Evolutionary conservation across 495 filamentous ascomycete species (phyloP).

Genomic region (Daldinia vernicosa): DNA sequence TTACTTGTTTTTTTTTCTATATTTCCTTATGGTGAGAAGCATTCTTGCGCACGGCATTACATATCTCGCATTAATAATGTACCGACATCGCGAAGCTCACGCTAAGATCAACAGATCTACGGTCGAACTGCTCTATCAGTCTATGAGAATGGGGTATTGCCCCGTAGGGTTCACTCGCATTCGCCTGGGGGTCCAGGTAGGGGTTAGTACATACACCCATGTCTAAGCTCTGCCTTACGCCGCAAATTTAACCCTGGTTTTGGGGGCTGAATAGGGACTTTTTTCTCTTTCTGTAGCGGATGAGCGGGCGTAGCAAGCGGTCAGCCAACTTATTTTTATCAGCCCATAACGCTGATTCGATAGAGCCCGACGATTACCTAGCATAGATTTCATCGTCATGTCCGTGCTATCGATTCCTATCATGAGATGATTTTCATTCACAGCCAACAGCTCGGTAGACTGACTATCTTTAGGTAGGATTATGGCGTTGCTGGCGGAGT

Average conservation of each 20-base stretch:
- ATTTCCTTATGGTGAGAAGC: background rate
- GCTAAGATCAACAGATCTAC: constrained; percentile 12
- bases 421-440: background rate
- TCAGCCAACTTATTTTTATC: background rate
- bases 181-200: background rate
- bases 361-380: background rate
- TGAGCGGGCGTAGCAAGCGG: background rate
- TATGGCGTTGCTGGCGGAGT: background rate
- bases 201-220: background rate
- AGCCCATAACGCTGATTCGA: background rate
- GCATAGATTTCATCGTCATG: background rate
- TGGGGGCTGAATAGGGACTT: constrained; percentile 12
- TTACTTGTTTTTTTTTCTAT: background rate
- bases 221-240: constrained; percentile 13
- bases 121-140: background rate
- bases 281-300: background rate
- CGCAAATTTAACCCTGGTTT: constrained; percentile 18
- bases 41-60: background rate
- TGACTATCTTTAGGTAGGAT: background rate
- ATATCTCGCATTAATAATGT: background rate
- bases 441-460: background rate
- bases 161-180: constrained; percentile 5
- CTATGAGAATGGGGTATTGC: constrained; percentile 2
- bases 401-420: background rate
- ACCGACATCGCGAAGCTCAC: constrained; percentile 1